These are phyloP conservation scores for Porpolomopsis calyptriformis DNA, from an alignment of 768 basidiomycete species.

Conservation along the genomic window DNA sequence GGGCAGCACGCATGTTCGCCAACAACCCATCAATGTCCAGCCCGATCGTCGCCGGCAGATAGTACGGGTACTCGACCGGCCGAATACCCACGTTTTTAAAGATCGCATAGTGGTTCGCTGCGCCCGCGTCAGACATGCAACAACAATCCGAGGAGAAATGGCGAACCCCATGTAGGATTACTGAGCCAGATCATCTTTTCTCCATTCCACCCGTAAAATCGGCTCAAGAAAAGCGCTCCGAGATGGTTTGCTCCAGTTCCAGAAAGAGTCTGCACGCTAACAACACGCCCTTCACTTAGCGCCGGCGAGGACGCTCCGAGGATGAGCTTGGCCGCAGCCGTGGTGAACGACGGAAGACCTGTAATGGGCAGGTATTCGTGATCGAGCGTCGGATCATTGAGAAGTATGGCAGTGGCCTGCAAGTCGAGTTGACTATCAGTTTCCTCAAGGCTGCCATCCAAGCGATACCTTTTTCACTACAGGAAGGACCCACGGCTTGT, in stretches of 20 bases:
- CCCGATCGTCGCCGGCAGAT: conserved; percentile 80
- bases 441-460: neutral
- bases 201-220: conserved; percentile 67
- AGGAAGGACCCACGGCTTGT: conserved; percentile 87
- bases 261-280: conserved; percentile 86
- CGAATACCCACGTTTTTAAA: conserved; percentile 85
- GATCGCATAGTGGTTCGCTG: conserved; percentile 84
- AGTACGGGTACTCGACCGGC: conserved; percentile 87
- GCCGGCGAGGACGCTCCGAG: conserved; percentile 64
- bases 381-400: conserved; percentile 64
- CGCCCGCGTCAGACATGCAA: conserved; percentile 1
- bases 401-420: conserved; percentile 63
- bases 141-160: conserved; percentile 4
- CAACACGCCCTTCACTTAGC: conserved; percentile 58
- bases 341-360: conserved; percentile 73
- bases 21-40: conserved; percentile 71
- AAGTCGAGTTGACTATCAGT: neutral
- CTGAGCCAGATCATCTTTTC: conserved; percentile 72
- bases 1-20: conserved; percentile 47
- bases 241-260: conserved; percentile 96
- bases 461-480: conserved; percentile 70
- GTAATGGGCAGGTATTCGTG: conserved; percentile 92
- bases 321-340: conserved; percentile 73
- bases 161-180: conserved; percentile 89
- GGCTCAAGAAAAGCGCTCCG: conserved; percentile 75